Conservation (phyloP, 2,329 filamentous ascomycete genomes). For the Fusarium verticillioides region DNA sequence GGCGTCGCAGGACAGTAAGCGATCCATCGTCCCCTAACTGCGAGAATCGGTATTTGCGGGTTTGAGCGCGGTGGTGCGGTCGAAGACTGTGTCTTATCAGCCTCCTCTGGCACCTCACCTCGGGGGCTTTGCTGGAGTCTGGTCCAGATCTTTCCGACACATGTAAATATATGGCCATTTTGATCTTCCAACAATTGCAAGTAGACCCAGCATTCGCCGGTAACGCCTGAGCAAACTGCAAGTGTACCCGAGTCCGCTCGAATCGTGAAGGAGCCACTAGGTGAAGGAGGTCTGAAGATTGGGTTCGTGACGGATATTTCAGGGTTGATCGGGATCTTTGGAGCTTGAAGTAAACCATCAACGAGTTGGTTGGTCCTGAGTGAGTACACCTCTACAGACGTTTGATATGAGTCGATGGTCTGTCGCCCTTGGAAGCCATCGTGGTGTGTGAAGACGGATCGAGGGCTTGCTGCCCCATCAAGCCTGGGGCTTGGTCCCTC, state of each 20-base stretch:
- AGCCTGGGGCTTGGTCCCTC: slow-evolving; percentile 53
- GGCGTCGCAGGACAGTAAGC: slow-evolving; percentile 80
- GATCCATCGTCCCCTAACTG: slow-evolving; percentile 78
- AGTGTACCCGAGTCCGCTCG: slow-evolving; percentile 78
- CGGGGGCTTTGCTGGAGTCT: slow-evolving; percentile 73
- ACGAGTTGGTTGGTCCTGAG: slow-evolving; percentile 78
- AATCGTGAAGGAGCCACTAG: slow-evolving; percentile 78
- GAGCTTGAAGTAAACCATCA: slow-evolving; percentile 77
- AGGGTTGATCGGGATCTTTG: slow-evolving; percentile 68
- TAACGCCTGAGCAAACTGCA: slow-evolving; percentile 80
- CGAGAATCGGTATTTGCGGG: slow-evolving; percentile 72
- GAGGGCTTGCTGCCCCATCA: slow-evolving; percentile 56
- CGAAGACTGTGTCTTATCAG: slow-evolving; percentile 53
- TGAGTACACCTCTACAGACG: slow-evolving; percentile 89
- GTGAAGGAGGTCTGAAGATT: slow-evolving; percentile 74
- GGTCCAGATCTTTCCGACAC: slow-evolving; percentile 93
- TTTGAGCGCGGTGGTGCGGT: slow-evolving; percentile 54
- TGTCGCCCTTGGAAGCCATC: slow-evolving; percentile 50
- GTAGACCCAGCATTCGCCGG: slow-evolving; percentile 89
- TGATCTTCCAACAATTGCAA: slow-evolving; percentile 58
- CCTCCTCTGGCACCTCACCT: slow-evolving; percentile 60
- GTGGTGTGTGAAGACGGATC: slow-evolving; percentile 54
- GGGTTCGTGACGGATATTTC: slow-evolving; percentile 67
- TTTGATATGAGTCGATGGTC: slow-evolving; percentile 77
- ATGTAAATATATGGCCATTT: slow-evolving; percentile 65